These are phyloP conservation scores for Millerozyma acaciae DNA, from an alignment of 805 yeast species.

Conservation along the genomic window DNA sequence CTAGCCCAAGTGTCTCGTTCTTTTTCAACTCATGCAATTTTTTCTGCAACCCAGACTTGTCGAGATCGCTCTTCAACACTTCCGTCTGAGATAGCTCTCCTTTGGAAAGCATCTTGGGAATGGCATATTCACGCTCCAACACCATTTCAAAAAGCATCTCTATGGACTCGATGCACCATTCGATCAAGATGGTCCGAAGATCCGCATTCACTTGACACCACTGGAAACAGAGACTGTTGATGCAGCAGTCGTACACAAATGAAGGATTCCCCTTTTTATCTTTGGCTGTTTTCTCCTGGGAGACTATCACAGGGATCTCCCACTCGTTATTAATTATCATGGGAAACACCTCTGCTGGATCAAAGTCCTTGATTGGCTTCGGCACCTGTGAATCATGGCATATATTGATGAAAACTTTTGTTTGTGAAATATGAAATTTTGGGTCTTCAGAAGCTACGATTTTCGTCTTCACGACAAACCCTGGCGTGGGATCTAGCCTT, in stretches of 20 bases:
- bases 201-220: conserved; percentile 60
- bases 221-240: conserved; percentile 57
- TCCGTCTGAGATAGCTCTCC: conserved; percentile 53
- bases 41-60: conserved; percentile 32
- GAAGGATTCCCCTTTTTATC: conserved; percentile 72
- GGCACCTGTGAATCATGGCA: conserved; percentile 69
- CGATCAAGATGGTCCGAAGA: conserved; percentile 62
- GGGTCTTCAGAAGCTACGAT: conserved; percentile 35
- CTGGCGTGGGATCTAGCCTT: conserved; percentile 52
- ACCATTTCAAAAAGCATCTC: conserved; percentile 49
- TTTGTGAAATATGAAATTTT: conserved; percentile 24
- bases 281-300: conserved; percentile 48
- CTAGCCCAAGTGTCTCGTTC: conserved; percentile 40
- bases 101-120: conserved; percentile 72
- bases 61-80: conserved; percentile 42
- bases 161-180: conserved; percentile 80
- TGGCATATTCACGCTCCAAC: conserved; percentile 59
- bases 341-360: conserved; percentile 56
- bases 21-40: conserved; percentile 31
- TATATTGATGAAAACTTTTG: conserved; percentile 75
- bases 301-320: conserved; percentile 80
- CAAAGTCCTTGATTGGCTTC: conserved; percentile 49
- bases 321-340: conserved; percentile 67
- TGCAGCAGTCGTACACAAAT: conserved; percentile 74
- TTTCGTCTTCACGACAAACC: conserved; percentile 69